These are phyloP conservation scores for Claviceps capensis DNA, from an alignment of 2,329 filamentous ascomycete genomes.

Conservation along the genomic window DNA sequence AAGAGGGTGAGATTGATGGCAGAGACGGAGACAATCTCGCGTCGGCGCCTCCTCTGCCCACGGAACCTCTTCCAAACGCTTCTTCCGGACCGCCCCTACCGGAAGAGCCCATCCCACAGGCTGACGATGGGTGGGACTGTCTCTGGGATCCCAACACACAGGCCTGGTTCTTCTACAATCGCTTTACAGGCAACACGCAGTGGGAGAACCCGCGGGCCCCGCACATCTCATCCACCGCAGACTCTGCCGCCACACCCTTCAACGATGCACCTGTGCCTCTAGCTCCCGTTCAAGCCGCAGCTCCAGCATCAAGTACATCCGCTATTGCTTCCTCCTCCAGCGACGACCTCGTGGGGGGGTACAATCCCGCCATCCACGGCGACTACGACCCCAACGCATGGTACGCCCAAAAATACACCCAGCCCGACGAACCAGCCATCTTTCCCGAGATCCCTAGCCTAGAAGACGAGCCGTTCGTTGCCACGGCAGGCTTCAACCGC, in stretches of 20 bases:
- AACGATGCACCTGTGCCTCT: conserved; percentile 11
- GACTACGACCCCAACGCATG: conserved; percentile 94
- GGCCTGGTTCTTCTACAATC: conserved; percentile 76
- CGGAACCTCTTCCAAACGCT: conserved; percentile 14
- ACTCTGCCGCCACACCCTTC: conserved; percentile 12
- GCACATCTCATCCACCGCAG: background rate
- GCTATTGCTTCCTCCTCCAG: conserved; percentile 18
- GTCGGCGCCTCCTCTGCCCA: conserved; percentile 20
- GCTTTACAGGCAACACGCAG: conserved; percentile 59
- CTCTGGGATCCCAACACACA: conserved; percentile 58
- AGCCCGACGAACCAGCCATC: conserved; percentile 18
- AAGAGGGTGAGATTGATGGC: conserved; percentile 3
- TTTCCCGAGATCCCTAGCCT: conserved; percentile 12
- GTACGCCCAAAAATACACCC: conserved; percentile 56
- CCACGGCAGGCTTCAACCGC: conserved; percentile 73
- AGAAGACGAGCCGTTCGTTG: conserved; percentile 44
- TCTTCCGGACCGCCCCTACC: conserved; percentile 26
- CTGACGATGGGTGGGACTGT: conserved; percentile 67
- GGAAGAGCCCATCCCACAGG: conserved; percentile 29
- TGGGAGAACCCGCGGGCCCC: conserved; percentile 79
- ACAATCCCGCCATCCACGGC: conserved; percentile 92
- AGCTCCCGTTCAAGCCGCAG: conserved; percentile 12
- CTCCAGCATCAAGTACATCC: conserved; percentile 11
- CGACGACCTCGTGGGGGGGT: conserved; percentile 50
- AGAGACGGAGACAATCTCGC: background rate